A percentile compares a stretch with the other conserved stretches of the same genome.
Conservation (phyloP, 2,329 filamentous ascomycete species). For the Eurotiales sp. region DNA sequence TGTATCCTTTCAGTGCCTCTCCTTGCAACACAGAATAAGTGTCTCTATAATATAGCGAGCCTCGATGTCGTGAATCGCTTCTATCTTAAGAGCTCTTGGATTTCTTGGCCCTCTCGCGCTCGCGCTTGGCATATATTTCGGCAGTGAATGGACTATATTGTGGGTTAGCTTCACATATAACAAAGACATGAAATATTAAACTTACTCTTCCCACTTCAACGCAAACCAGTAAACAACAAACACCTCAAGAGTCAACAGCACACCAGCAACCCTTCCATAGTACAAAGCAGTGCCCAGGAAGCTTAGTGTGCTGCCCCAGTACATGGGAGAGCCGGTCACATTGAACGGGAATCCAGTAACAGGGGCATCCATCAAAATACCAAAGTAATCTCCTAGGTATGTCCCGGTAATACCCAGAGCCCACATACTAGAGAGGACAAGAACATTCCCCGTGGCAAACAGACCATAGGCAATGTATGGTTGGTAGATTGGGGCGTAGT, state of each 20-base stretch:
- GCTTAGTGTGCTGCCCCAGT: constrained; percentile 87
- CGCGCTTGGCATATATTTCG: constrained; percentile 79
- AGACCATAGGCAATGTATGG: constrained; percentile 66
- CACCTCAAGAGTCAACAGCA: constrained; percentile 72
- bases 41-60: neutral
- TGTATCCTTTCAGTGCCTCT: no score
- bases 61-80: neutral
- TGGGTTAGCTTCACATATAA: constrained; percentile 1
- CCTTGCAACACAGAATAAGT: neutral
- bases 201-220: constrained; percentile 75
- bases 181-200: constrained; percentile 17
- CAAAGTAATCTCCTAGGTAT: constrained; percentile 97
- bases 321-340: constrained; percentile 88
- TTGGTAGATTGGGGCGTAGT: constrained; percentile 67
- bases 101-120: constrained; percentile 38
- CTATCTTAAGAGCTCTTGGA: constrained; percentile 33
- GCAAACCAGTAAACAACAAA: constrained; percentile 75
- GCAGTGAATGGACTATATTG: constrained; percentile 72
- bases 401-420: constrained; percentile 90
- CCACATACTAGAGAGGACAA: constrained; percentile 88
- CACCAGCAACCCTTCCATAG: constrained; percentile 80
- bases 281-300: constrained; percentile 85
- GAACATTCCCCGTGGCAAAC: constrained; percentile 70
- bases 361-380: constrained; percentile 92
- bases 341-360: constrained; percentile 97